Evolutionary conservation across 2,329 filamentous ascomycete species (phyloP).

Genomic region (Fusarium brevicatenulatum): DNA sequence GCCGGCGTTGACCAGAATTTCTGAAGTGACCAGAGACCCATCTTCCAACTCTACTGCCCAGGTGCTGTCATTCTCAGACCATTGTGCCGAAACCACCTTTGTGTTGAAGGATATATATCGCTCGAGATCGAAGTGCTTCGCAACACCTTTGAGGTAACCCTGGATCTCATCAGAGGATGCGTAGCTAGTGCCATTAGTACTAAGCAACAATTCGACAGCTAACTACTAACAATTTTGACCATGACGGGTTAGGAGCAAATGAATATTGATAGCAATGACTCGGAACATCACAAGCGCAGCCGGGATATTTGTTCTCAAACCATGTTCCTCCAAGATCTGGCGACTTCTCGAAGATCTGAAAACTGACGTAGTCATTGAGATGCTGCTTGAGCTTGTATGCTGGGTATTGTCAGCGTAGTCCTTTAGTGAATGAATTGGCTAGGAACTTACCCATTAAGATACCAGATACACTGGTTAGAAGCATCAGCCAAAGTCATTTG

Average conservation of each 20-base stretch:
- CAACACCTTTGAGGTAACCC: conserved; percentile 63
- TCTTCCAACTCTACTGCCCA: not conserved
- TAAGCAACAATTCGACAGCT: rapidly evolving
- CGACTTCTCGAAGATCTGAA: conserved; percentile 65
- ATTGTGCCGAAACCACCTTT: conserved; percentile 50
- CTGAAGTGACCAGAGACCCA: conserved; percentile 39
- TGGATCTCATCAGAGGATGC: conserved; percentile 65
- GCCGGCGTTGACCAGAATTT: conserved; percentile 60
- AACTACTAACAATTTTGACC: conserved; percentile 59
- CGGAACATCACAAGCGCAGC: conserved; percentile 63
- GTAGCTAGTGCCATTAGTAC: conserved; percentile 45
- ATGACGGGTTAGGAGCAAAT: conserved; percentile 56
- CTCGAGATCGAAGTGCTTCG: conserved; percentile 57
- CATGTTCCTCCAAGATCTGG: conserved; percentile 66
- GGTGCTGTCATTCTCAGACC: conserved; percentile 9
- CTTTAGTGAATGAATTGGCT: rapidly evolving
- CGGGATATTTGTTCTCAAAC: conserved; percentile 66
- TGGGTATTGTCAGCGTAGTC: conserved; percentile 20
- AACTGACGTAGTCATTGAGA: conserved; percentile 8
- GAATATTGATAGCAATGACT: conserved; percentile 63
- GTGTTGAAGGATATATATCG: conserved; percentile 9
- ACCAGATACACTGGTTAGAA: not conserved
- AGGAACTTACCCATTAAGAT: not conserved
- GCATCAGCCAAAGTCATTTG: rapidly evolving
- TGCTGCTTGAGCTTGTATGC: conserved; percentile 41